Conservation (phyloP, 2,329 filamentous ascomycete species). For the Colletotrichum sublineola region DNA sequence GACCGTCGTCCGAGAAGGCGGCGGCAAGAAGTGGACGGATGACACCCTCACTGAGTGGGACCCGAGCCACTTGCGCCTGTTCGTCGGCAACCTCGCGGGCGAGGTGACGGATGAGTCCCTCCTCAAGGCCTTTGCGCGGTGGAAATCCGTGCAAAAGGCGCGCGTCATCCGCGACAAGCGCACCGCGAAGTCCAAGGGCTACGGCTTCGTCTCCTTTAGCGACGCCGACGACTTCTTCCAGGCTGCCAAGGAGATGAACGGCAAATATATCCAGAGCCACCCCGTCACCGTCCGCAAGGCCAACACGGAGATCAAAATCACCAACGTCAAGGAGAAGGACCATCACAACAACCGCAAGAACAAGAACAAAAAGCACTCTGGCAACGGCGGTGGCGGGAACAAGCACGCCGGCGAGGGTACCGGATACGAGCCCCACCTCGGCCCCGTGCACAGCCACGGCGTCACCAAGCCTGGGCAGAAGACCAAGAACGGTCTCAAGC, state of each 20-base stretch:
- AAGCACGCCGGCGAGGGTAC: constrained; percentile 51
- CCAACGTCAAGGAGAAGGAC: constrained; percentile 67
- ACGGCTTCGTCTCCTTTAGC: constrained; percentile 95
- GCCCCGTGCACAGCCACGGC: constrained; percentile 63
- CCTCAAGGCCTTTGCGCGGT: constrained; percentile 91
- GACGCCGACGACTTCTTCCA: constrained; percentile 97
- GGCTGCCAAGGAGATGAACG: constrained; percentile 97
- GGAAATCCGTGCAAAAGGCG: constrained; percentile 90
- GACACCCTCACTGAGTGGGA: constrained; percentile 94
- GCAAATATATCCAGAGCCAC: constrained; percentile 98
- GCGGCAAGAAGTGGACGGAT: constrained; percentile 94
- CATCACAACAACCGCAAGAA: constrained; percentile 49
- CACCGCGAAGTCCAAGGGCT: constrained; percentile 95
- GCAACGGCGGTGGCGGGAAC: constrained; percentile 49
- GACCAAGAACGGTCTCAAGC: constrained; percentile 74
- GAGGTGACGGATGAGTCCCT: constrained; percentile 98
- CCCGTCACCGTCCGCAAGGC: constrained; percentile 89
- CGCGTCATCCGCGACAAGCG: constrained; percentile 95
- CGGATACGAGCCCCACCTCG: constrained; percentile 65
- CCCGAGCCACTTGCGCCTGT: constrained; percentile 91
- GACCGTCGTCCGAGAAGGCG: constrained; percentile 89
- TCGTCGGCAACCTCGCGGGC: constrained; percentile 95
- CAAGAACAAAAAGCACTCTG: constrained; percentile 47
- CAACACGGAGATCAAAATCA: constrained; percentile 90
- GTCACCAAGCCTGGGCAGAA: constrained; percentile 74